Evolutionary conservation across 2,329 filamentous ascomycete species (phyloP), one percentile per base, ranked within the genome.

Genomic region (Neoascochyta sp.): DNA sequence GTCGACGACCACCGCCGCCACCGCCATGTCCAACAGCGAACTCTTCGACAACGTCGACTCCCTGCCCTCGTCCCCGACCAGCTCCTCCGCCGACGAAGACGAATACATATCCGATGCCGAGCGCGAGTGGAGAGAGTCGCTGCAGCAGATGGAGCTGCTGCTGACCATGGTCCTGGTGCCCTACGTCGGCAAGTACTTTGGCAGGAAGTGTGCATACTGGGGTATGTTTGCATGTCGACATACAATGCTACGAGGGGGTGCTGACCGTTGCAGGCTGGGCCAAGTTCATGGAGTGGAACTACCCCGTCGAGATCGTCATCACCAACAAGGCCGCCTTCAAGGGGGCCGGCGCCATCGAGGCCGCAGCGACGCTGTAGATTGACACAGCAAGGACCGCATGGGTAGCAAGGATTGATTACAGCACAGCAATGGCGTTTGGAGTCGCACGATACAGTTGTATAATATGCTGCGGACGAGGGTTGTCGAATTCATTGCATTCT

Each of bases 171-270:
- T 96, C 27, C 65, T 96, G 49, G 83, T 98, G 28, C 92, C 92
- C 3, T 95, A 94, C 63, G 71, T 87, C 48, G 92, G 92, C 36
- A 98, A 96, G 67, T 96, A 88, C 67, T 79, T 95, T 63, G 92
- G 92, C 24, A 77, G 92, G 62, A 93, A 87, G 65, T 93, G 89
- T 69, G 90, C 90, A 37, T 95, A 94, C 61, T 95, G 88, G 86
- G 87, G 90, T 95, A 74, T 62, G 83, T 72, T 14, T 41, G 7
- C 30, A 30, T 11, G 12, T 16, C n/a, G 7, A 15, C 17, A 13
- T 5, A 16, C 22, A 12, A 13, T 9, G 3, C 3, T 11, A 15
- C 9, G 13, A 15, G 9, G 17, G 4, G 21, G n/a, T 22, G 30
- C 29, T 47, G 31, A 44, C 14, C 11, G 5, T 21, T n/a, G 3